Percentiles rank a stretch among this genome's conserved stretches.
These are phyloP conservation scores for Aspergillus cristatus DNA, from an alignment of 495 filamentous ascomycete genomes.

Conservation along the genomic window DNA sequence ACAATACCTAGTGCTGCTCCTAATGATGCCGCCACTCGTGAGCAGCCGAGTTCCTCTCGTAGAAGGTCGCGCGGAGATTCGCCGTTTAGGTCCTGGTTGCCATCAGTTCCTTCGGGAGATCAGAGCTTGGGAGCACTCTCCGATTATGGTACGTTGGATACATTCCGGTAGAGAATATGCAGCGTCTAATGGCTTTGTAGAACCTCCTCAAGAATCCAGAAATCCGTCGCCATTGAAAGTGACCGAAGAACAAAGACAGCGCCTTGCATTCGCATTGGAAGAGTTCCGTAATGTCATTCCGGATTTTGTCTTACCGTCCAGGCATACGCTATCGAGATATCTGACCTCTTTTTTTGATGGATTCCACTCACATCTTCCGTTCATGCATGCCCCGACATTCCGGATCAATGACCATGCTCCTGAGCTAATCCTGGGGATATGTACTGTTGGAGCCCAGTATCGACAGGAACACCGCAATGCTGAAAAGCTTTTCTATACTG, in stretches of 20 bases:
- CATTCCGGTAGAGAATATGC: not conserved
- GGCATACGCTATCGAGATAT: slow-evolving; percentile 29
- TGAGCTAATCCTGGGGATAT: slow-evolving; percentile 23
- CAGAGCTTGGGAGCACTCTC: slow-evolving; percentile 27
- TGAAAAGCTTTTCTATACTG: slow-evolving; percentile 25
- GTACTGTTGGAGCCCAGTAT: slow-evolving; percentile 31
- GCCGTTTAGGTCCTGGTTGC: slow-evolving; percentile 32
- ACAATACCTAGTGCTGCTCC: slow-evolving; percentile 19
- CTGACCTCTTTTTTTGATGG: slow-evolving; percentile 30
- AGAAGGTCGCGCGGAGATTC: slow-evolving; percentile 27
- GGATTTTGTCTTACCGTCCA: slow-evolving; percentile 29
- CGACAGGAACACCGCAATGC: slow-evolving; percentile 30
- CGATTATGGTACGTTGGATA: slow-evolving; percentile 21
- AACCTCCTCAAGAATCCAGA: slow-evolving; percentile 21
- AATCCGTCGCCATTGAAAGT: slow-evolving; percentile 21
- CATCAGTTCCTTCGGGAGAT: slow-evolving; percentile 28
- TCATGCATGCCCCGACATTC: slow-evolving; percentile 27
- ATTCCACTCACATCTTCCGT: slow-evolving; percentile 30
- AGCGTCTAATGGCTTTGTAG: too few relatives aligned
- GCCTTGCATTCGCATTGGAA: slow-evolving; percentile 26
- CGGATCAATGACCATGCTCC: slow-evolving; percentile 25
- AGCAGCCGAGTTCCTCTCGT: slow-evolving; percentile 14
- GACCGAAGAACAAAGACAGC: slow-evolving; percentile 28
- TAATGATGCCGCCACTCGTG: slow-evolving; percentile 16
- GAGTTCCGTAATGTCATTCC: slow-evolving; percentile 30